Base-by-base conservation (phyloP, 345 rosid species). In the Mallotus nudiflorus region DNA sequence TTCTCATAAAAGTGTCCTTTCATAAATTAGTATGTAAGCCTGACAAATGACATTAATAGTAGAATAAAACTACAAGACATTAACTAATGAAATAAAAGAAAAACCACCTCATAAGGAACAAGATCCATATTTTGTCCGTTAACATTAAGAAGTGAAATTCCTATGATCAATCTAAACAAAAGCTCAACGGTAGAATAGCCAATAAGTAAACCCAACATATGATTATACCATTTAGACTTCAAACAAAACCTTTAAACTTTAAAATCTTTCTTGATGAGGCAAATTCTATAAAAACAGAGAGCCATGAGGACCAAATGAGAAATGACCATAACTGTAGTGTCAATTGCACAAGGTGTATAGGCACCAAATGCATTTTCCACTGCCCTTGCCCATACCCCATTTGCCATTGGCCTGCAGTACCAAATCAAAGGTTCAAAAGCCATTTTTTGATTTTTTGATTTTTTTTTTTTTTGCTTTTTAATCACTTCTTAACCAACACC, bases 311-410 rank as follows among this genome's bases (percentile, higher is more conserved):
- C 83, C 81, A 95, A 52, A 73, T 95, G 88, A 64, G 97, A 83
- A 60, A 88, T 22, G 5, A 80, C 72, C 35, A 92, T 56, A 67
- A 92, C 99, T 77, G 90, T 73, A 56, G 94, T 84, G 76, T 92
- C 88, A 24, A 91, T 81, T 48, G 91, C 96, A 83, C 99, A 92
- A 31, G 99, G 99, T 59, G 99, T 92, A 80, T 92, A 95, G 52
- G 87, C 89, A 53, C 99, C 99, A 80, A 95, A 88, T 19, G 97
- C 99, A 87, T 89, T 92, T 70, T 85, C 85, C 74, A 90, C 97
- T 28, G 75, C 80, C 73, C 76, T 87, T 12, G 92, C 66, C 99
- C 99, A 95, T 65, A 82, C 68, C 69, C 98, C 98, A 81, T 85
- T 71, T 13, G 79, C 62, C 77, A 81, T 88, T 3, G 99, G 99